Evolutionary conservation across 768 basidiomycete genomes (phyloP).

Genomic region (Trametes punicea): DNA sequence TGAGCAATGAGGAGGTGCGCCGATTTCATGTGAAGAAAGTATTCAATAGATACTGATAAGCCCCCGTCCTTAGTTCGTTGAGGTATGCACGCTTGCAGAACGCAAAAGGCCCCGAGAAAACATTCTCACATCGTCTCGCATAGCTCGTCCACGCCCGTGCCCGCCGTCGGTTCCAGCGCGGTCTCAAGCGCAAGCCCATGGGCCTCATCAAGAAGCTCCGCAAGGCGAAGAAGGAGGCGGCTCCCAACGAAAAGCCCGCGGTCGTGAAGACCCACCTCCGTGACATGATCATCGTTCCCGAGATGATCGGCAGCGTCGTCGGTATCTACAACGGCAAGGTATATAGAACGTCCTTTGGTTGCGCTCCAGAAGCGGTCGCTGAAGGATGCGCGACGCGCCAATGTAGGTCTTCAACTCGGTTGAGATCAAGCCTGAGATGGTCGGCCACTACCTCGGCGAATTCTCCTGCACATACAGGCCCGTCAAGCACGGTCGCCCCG

Average conservation of each 20-base stretch:
- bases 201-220: conserved; percentile 99
- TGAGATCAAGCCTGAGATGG: conserved; percentile 99
- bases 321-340: conserved; percentile 99
- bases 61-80: conserved; percentile 55
- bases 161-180: conserved; percentile 97
- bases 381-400: too few relatives aligned
- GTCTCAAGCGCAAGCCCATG: conserved; percentile 97
- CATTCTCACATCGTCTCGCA: background rate
- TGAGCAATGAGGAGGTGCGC: conserved; percentile 93
- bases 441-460: conserved; percentile 98
- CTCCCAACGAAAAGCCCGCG: conserved; percentile 96
- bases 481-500: conserved; percentile 99
- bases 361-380: too few relatives aligned
- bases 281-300: conserved; percentile 99
- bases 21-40: background rate
- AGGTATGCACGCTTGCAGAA: conserved; percentile 46
- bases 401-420: conserved; percentile 89
- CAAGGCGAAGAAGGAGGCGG: conserved; percentile 99
- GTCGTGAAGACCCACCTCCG: conserved; percentile 99
- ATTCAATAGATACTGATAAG: background rate
- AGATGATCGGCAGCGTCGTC: conserved; percentile 98
- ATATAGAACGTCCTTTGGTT: conserved; percentile 25
- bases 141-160: conserved; percentile 98
- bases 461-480: conserved; percentile 97
- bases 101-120: background rate